Conservation (phyloP, 257 asterid genomes). For the Striga asiatica region DNA sequence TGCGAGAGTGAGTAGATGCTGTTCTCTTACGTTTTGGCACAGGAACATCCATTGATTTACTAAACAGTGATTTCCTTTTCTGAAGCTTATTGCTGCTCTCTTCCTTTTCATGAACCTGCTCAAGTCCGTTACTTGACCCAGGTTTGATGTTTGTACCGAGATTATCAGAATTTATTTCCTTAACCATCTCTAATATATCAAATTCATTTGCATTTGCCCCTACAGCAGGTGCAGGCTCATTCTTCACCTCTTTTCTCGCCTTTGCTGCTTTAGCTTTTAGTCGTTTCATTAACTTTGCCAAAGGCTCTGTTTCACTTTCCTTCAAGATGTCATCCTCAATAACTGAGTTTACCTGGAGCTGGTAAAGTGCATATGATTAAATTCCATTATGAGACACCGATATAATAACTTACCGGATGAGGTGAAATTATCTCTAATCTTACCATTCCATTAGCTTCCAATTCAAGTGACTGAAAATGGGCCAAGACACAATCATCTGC, state of each 20-base stretch:
- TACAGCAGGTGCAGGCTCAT: conserved; percentile 35
- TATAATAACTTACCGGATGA: neutral
- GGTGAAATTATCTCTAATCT: conserved; percentile 17
- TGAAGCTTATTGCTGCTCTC: conserved; percentile 30
- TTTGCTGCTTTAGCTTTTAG: conserved; percentile 79
- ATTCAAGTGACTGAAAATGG: conserved; percentile 67
- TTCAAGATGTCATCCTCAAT: conserved; percentile 60
- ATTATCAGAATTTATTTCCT: conserved; percentile 69
- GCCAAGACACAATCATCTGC: conserved; percentile 67
- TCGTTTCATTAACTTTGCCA: conserved; percentile 78
- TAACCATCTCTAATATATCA: conserved; percentile 80
- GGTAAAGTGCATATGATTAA: conserved; percentile 14
- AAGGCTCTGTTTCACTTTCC: conserved; percentile 88
- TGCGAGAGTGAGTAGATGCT: no score
- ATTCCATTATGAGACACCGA: conserved; percentile 10
- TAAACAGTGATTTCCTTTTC: conserved; percentile 46
- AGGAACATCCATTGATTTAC: conserved; percentile 47
- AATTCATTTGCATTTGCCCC: conserved; percentile 37
- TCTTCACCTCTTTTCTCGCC: conserved; percentile 66
- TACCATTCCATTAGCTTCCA: conserved; percentile 77
- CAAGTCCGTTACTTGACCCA: conserved; percentile 64
- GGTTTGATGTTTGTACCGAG: conserved; percentile 41
- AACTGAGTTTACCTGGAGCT: conserved; percentile 48
- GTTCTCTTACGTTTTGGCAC: conserved; percentile 84
- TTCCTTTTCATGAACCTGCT: conserved; percentile 29